Base-by-base conservation (phyloP, 805 yeast genomes). In the Blastobotrys mokoenaii region DNA sequence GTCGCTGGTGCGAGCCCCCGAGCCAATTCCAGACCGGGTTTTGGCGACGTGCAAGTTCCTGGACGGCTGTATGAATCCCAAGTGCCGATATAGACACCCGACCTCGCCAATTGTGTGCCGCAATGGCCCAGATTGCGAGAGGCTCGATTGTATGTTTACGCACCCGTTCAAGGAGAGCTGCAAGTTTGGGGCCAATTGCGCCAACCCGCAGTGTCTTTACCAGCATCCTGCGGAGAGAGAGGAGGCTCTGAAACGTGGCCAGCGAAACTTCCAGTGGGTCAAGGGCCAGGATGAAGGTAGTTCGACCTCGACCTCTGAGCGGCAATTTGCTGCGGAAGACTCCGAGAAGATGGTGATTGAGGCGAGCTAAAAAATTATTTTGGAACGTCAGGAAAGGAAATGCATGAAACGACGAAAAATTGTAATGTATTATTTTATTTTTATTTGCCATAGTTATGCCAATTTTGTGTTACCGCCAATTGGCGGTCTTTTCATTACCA, bases 41-140 rank as follows among this genome's bases (percentile, higher is more conserved):
- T 70, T 87, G 55, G 95, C 84, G 51, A 86, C 85, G 57, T 88
- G 97, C 66, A 84, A 82, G 62, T 88, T 77, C 60, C 88, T 89
- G 33, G 53, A 74, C 8, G 70, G 74, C 48, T 88, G 97, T 66
- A 81, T 87, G 38, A 86, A 86, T 59, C 76, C 72, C 53, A 74
- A 72, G 56, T 88, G 97, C 66, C 81, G 83, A 49, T 83, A 76
- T 62, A 78, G 97, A 66, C 97, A 88, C 65, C 94, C 96, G 1
- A 73, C 78, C 14, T 71, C 84, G 7, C 71, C 76, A 6, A 76
- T 80, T 25, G 65, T 84, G 49, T 88, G 97, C 62, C 84, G 95
- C 59, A 85, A 80, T 27, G 96, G 96, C 20, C 75, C 76, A 22
- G 72, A 71, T 41, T 88, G 97, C 68, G 73, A 77, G 15, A 77